Evolutionary conservation across 371 early-diverging fungal species (phyloP), one percentile per base, ranked within the genome.

Genomic region (Mortierella sp.): DNA sequence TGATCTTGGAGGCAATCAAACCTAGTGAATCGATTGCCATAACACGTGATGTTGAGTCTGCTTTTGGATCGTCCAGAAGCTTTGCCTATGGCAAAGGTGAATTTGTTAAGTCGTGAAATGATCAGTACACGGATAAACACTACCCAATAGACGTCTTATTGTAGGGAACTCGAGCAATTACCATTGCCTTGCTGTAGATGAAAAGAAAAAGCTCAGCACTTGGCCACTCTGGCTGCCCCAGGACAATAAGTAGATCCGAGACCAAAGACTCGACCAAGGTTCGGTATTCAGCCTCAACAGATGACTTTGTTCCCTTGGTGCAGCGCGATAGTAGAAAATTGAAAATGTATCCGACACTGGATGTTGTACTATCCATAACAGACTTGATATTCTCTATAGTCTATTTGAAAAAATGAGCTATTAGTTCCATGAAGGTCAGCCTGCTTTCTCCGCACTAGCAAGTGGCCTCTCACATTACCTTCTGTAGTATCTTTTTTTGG

Each of bases 141-240:
- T 59, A 15, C 15, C 57, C 47, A 45, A n/a, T 11, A 21, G 5
- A 29, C 44, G 12, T 23, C n/a, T 14, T 51, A 44, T 0, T 28
- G 9, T 1, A 51, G 26, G 21, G 5, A 12, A 25, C 29, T 21
- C 7, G 9, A 15, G n/a, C 29, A n/a, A 67, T 26, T 75, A 91
- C 90, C 83, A 96, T 83, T 14, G 93, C 84, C 56, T 86, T 86
- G 43, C 88, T 89, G 53, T 90, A 87, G 1, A 90, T 72, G 29
- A 87, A 71, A 7, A 92, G 79, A 30, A 91, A 82, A 7, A 93
- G 72, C 57, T 94, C 94, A 0, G 98, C 94, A 0, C 86, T 92
- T 0, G 98, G 98, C 96, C 96, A 98, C 51, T 96, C 97, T 7
- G 96, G 95, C n/a, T 91, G 89, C 19, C 89, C 88, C 19, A 96